Percentiles rank a stretch among this genome's conserved stretches.
These are phyloP conservation scores for Penicillium cinerascens DNA, from an alignment of 495 filamentous ascomycete genomes.

Conservation along the genomic window DNA sequence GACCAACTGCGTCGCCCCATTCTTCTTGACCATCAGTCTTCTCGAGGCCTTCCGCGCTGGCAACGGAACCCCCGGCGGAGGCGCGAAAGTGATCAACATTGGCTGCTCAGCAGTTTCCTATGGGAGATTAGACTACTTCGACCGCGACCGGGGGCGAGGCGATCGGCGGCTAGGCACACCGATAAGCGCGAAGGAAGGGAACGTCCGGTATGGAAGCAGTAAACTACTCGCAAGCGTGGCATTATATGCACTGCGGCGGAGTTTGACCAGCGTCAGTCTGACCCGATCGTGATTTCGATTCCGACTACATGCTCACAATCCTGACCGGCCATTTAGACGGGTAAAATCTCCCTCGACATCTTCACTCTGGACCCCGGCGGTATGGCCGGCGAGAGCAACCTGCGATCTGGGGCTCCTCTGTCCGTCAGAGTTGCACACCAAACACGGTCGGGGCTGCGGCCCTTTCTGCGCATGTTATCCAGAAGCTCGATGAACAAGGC, in stretches of 20 bases:
- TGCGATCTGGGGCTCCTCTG: constrained; percentile 26
- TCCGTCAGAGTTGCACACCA: constrained; percentile 36
- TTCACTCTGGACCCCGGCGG: constrained; percentile 42
- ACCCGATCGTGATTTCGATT: neutral
- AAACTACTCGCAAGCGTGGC: constrained; percentile 39
- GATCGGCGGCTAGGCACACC: constrained; percentile 20
- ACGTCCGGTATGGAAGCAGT: constrained; percentile 38
- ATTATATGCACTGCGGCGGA: constrained; percentile 42
- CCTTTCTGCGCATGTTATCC: constrained; percentile 38
- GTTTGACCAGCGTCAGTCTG: constrained; percentile 34
- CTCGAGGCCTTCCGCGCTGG: constrained; percentile 41
- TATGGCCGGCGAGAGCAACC: constrained; percentile 29
- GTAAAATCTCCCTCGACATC: constrained; percentile 38
- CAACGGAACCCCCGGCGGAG: constrained; percentile 31
- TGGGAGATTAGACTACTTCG: constrained; percentile 38
- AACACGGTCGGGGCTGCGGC: constrained; percentile 36
- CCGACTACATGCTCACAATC: neutral
- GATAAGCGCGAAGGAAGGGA: constrained; percentile 33
- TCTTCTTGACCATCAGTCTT: constrained; percentile 39
- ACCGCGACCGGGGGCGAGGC: constrained; percentile 17
- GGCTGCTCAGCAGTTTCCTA: constrained; percentile 36
- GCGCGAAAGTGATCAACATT: constrained; percentile 39
- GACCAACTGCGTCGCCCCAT: constrained; percentile 39
- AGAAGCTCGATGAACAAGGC: constrained; percentile 40
- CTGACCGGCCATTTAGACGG: constrained; percentile 20